Conservation (phyloP, 768 basidiomycete genomes). For the Cystoderma amianthinum region DNA sequence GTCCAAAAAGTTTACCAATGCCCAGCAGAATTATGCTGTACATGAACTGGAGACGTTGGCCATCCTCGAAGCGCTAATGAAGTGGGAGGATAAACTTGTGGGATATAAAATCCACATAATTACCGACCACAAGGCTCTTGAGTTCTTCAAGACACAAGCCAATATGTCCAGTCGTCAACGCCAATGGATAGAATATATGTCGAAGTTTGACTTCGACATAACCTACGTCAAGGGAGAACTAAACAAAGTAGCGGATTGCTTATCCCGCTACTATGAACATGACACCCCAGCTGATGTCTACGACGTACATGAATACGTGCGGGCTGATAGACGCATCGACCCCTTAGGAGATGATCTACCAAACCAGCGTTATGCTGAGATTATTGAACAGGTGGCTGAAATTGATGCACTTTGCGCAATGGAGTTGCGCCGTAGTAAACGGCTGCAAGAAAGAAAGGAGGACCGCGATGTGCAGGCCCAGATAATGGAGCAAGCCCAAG, state of each 20-base stretch:
- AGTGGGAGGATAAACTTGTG: conserved; percentile 24
- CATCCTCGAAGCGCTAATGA: conserved; percentile 15
- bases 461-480: conserved; percentile 5
- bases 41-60: conserved; percentile 16
- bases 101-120: conserved; percentile 15
- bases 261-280: conserved; percentile 22
- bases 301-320: conserved; percentile 11
- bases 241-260: conserved; percentile 20
- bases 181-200: conserved; percentile 22
- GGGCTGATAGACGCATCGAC: conserved; percentile 12
- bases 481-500: conserved; percentile 5
- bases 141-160: conserved; percentile 18
- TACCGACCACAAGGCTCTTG: conserved; percentile 13
- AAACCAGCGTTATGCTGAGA: conserved; percentile 5
- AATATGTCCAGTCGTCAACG: conserved; percentile 11
- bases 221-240: conserved; percentile 15
- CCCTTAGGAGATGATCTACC: conserved; percentile 13
- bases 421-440: conserved; percentile 2
- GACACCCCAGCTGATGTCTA: conserved; percentile 10
- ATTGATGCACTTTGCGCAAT: conserved; percentile 5
- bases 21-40: conserved; percentile 20
- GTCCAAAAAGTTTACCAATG: conserved; percentile 17
- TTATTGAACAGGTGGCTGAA: conserved; percentile 4
- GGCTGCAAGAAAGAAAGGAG: conserved; percentile 6
- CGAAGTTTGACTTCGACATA: conserved; percentile 17